Evolutionary conservation across 192 early-diverging fungal genomes (phyloP).

Genomic region (Coemansia reversa): DNA sequence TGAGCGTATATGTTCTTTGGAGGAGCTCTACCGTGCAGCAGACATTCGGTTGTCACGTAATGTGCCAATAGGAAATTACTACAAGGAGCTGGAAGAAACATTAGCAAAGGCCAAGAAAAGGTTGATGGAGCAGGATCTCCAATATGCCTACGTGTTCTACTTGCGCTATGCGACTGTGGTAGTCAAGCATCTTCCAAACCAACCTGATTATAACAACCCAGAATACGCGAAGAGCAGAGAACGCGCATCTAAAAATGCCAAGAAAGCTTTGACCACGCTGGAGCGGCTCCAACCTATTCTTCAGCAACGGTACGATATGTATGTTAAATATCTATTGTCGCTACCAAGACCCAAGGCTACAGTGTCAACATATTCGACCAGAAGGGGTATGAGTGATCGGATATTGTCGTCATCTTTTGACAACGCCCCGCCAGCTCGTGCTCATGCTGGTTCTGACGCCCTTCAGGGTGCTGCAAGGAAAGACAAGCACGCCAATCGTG

Average conservation of each 20-base stretch:
- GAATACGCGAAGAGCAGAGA: constrained; percentile 49
- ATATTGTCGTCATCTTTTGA: not conserved
- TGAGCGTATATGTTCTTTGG: constrained; percentile 46
- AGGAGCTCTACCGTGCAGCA: constrained; percentile 41
- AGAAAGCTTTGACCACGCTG: constrained; percentile 57
- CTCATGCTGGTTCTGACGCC: not conserved
- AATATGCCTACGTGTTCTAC: constrained; percentile 69
- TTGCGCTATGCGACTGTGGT: constrained; percentile 67
- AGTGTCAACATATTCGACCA: constrained; percentile 34
- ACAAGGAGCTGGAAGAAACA: constrained; percentile 44
- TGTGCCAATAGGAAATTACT: constrained; percentile 41
- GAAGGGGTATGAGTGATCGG: constrained; percentile 11
- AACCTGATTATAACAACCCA: constrained; percentile 56
- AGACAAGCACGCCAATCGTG: not conserved
- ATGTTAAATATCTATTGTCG: constrained; percentile 41
- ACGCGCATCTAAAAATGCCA: constrained; percentile 47
- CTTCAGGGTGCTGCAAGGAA: not conserved
- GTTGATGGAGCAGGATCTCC: constrained; percentile 63
- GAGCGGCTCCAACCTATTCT: constrained; percentile 61
- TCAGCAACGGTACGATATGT: constrained; percentile 57
- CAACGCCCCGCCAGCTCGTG: not conserved
- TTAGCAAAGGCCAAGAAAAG: constrained; percentile 55
- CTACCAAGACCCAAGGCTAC: constrained; percentile 27
- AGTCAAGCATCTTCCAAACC: constrained; percentile 59
- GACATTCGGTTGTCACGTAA: constrained; percentile 37